Percentiles rank a stretch among this genome's conserved stretches.
Evolutionary conservation across 371 early-diverging fungal genomes (phyloP).

Genomic region (Lichtheimia corymbifera): DNA sequence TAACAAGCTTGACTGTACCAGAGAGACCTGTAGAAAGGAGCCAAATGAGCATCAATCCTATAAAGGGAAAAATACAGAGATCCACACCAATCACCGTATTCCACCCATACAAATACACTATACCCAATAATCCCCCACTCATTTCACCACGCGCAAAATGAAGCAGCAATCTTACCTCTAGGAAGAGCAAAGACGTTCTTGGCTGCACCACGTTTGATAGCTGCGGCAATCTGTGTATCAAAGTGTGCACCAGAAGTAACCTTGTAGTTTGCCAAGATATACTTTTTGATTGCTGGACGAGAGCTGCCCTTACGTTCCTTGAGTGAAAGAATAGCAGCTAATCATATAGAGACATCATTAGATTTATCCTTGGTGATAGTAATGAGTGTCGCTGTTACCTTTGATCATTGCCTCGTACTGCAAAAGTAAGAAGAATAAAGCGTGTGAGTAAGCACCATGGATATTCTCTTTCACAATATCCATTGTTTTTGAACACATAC

Average conservation of each 20-base stretch:
- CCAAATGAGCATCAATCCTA: neutral
- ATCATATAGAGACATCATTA: neutral
- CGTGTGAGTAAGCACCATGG: slow-evolving; percentile 1
- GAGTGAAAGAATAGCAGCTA: slow-evolving; percentile 63
- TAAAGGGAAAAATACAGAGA: slow-evolving; percentile 8
- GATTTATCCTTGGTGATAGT: neutral
- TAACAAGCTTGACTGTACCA: slow-evolving; percentile 74
- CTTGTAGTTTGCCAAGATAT: slow-evolving; percentile 78
- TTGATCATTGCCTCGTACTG: slow-evolving; percentile 56
- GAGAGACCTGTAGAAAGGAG: slow-evolving; percentile 41
- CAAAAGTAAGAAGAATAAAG: slow-evolving; percentile 1
- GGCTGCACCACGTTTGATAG: slow-evolving; percentile 77
- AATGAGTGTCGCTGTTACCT: slow-evolving; percentile 20
- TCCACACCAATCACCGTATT: slow-evolving; percentile 9
- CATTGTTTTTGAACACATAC: slow-evolving; percentile 23
- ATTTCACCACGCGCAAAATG: neutral
- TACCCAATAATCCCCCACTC: neutral
- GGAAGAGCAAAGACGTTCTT: slow-evolving; percentile 70
- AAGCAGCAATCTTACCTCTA: slow-evolving; percentile 53
- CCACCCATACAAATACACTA: neutral
- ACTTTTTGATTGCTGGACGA: slow-evolving; percentile 84
- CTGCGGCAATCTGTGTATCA: slow-evolving; percentile 67
- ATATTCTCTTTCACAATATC: neutral
- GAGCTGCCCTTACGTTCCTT: slow-evolving; percentile 82
- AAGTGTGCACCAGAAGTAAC: slow-evolving; percentile 52